These are phyloP conservation scores for Hypoxylon fragiforme DNA, from an alignment of 495 filamentous ascomycete species.

Conservation along the genomic window DNA sequence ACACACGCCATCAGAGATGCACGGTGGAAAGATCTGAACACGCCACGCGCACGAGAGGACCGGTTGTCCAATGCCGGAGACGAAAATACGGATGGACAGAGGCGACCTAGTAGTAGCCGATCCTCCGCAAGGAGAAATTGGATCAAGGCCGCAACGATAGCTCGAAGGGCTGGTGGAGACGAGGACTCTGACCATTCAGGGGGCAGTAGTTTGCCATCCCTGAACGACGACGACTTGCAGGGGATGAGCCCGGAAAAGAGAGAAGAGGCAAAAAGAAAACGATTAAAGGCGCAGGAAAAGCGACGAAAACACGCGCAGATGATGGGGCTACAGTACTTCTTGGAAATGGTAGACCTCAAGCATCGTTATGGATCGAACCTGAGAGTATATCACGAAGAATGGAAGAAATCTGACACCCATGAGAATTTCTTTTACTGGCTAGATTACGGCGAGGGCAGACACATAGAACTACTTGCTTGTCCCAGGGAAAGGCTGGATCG, in stretches of 20 bases:
- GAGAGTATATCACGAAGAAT: constrained; percentile 79
- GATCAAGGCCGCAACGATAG: constrained; percentile 71
- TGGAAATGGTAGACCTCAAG: constrained; percentile 91
- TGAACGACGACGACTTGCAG: constrained; percentile 38
- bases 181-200: constrained; percentile 49
- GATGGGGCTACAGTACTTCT: constrained; percentile 88
- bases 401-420: constrained; percentile 73
- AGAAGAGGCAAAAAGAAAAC: constrained; percentile 42
- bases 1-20: constrained; percentile 67
- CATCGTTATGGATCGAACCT: constrained; percentile 88
- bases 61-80: constrained; percentile 12
- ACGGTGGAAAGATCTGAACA: constrained; percentile 59
- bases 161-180: constrained; percentile 68
- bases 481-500: constrained; percentile 67
- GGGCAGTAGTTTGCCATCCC: constrained; percentile 34
- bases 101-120: constrained; percentile 27
- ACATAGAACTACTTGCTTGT: constrained; percentile 60
- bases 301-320: constrained; percentile 64
- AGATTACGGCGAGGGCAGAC: constrained; percentile 75
- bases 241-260: constrained; percentile 42
- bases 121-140: constrained; percentile 65
- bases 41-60: constrained; percentile 46
- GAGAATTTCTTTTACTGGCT: constrained; percentile 98
- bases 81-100: constrained; percentile 5
- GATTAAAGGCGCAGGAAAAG: constrained; percentile 49